Percentiles rank a stretch among this genome's conserved stretches.
Evolutionary conservation across 2,329 filamentous ascomycete species (phyloP).

Genomic region (Aureobasidium sp.): DNA sequence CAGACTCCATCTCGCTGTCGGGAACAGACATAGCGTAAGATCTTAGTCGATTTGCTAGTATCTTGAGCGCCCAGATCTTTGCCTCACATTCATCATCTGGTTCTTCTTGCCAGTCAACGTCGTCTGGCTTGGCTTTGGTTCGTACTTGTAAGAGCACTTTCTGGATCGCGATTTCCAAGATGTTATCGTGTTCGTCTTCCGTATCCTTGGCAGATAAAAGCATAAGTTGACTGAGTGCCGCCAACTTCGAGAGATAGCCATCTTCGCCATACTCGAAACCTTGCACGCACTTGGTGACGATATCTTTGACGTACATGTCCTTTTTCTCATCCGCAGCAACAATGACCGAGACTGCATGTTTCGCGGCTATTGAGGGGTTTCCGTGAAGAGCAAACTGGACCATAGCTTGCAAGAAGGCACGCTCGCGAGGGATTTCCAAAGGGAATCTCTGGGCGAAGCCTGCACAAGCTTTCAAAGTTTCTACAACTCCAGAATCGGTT

Average conservation of each 20-base stretch:
- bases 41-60: constrained; percentile 80
- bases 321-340: constrained; percentile 69
- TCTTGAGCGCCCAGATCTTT: constrained; percentile 75
- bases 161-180: constrained; percentile 68
- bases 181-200: constrained; percentile 63
- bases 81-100: constrained; percentile 74
- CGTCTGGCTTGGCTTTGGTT: constrained; percentile 42
- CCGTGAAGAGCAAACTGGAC: constrained; percentile 77
- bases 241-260: constrained; percentile 66
- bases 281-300: constrained; percentile 67
- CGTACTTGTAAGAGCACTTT: constrained; percentile 61
- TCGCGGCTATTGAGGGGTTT: constrained; percentile 71
- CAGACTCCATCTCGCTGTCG: constrained; percentile 32
- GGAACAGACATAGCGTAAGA: constrained; percentile 33
- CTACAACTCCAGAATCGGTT: constrained; percentile 68
- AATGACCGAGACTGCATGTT: constrained; percentile 88
- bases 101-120: constrained; percentile 39
- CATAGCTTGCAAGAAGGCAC: constrained; percentile 72
- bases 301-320: constrained; percentile 75
- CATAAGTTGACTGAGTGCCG: constrained; percentile 65
- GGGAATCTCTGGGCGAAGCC: constrained; percentile 84
- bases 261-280: constrained; percentile 63
- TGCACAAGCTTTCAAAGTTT: constrained; percentile 88
- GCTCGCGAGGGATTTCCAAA: constrained; percentile 70
- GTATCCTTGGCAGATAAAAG: constrained; percentile 65